These are phyloP conservation scores for Hypoxylon lenormandii DNA, from an alignment of 495 filamentous ascomycete genomes.

Conservation along the genomic window DNA sequence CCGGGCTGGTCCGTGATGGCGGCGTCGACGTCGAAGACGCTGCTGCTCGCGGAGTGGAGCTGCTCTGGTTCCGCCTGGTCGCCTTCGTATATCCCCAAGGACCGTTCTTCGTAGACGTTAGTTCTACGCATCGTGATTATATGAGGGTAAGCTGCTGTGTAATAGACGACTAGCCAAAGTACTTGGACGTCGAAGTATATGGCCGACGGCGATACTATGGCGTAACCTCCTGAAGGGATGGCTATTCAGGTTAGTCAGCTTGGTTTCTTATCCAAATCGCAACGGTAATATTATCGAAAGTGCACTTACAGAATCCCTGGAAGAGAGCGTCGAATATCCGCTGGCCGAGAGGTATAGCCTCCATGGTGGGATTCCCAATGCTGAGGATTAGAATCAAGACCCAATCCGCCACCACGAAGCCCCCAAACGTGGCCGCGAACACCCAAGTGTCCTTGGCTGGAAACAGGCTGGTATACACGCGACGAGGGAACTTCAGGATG, in stretches of 20 bases:
- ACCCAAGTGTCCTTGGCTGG: conserved; percentile 77
- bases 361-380: conserved; percentile 71
- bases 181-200: conserved; percentile 75
- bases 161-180: conserved; percentile 84
- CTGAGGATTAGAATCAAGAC: conserved; percentile 76
- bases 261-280: background rate
- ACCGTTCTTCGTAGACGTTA: conserved; percentile 69
- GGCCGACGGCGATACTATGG: conserved; percentile 74
- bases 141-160: conserved; percentile 75
- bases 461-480: conserved; percentile 81
- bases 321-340: conserved; percentile 78
- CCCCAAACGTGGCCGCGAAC: conserved; percentile 71
- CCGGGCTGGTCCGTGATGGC: conserved; percentile 23
- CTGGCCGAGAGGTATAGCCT: conserved; percentile 64
- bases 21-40: conserved; percentile 32
- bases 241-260: conserved; percentile 52
- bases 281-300: background rate
- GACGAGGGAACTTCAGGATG: conserved; percentile 75
- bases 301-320: conserved; percentile 67
- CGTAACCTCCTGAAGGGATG: conserved; percentile 80
- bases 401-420: conserved; percentile 80
- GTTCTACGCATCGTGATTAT: conserved; percentile 71
- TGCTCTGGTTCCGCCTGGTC: conserved; percentile 56
- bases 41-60: conserved; percentile 44
- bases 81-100: conserved; percentile 68